Percentiles rank a stretch among this genome's conserved stretches.
Evolutionary conservation across 441 rosid genomes (phyloP).

Genomic region (Pelargonium myrrhifolium): DNA sequence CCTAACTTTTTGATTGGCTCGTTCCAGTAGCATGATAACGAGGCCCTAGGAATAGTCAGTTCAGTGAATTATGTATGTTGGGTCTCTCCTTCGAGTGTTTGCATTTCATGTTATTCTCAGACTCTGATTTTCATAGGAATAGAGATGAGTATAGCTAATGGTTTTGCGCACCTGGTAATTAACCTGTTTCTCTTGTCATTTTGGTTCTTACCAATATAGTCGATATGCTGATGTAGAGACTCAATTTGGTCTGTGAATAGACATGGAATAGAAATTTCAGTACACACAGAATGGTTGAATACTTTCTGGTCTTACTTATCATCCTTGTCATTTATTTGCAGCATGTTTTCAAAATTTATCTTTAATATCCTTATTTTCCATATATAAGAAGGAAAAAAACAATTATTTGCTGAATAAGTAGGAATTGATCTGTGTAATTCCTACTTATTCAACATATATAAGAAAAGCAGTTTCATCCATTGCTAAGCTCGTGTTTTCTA

Average conservation of each 20-base stretch:
- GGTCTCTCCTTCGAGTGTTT: slow-evolving; percentile 31
- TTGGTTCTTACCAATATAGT: slow-evolving; percentile 46
- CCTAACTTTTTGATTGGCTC: slow-evolving; percentile 53
- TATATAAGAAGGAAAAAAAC: too few relatives aligned
- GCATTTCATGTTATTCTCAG: slow-evolving; percentile 28
- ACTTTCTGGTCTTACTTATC: slow-evolving; percentile 5
- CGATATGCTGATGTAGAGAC: slow-evolving; percentile 59
- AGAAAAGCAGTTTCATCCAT: too few relatives aligned
- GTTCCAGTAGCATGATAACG: slow-evolving; percentile 66
- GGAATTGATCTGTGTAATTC: too few relatives aligned
- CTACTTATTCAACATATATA: too few relatives aligned
- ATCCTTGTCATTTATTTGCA: background rate
- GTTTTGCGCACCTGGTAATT: slow-evolving; percentile 46
- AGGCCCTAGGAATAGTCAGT: slow-evolving; percentile 46
- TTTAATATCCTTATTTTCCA: background rate
- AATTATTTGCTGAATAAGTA: too few relatives aligned
- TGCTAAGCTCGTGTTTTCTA: too few relatives aligned
- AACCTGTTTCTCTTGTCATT: slow-evolving; percentile 40
- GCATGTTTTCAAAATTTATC: background rate
- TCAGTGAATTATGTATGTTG: slow-evolving; percentile 30
- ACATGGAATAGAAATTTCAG: slow-evolving; percentile 51
- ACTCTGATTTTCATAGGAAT: slow-evolving; percentile 29
- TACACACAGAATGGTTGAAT: slow-evolving; percentile 39
- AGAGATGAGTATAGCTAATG: slow-evolving; percentile 44
- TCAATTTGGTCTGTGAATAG: slow-evolving; percentile 55